Evolutionary conservation across 2,329 filamentous ascomycete genomes (phyloP).

Genomic region (Hymenotorrendiella dingleyae): DNA sequence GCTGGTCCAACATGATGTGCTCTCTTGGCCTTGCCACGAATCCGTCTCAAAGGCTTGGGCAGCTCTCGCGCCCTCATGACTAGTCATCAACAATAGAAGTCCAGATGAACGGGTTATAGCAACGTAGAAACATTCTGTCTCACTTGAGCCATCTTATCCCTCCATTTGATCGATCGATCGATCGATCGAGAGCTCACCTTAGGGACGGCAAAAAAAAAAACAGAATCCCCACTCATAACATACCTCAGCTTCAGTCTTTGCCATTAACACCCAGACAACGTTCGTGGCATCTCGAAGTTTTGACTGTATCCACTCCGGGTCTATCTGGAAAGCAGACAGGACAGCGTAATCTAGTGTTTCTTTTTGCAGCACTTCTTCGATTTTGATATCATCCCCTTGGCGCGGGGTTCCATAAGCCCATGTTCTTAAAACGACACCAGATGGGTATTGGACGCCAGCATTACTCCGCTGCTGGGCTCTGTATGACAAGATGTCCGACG

Average conservation of each 20-base stretch:
- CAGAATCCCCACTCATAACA: no score
- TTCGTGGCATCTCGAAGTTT: conserved; percentile 63
- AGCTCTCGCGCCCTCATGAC: no score
- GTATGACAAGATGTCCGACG: conserved; percentile 1
- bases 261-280: conserved; percentile 55
- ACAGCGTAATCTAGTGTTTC: conserved; percentile 68
- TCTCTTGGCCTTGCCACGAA: no score
- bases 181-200: no score
- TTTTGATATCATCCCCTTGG: conserved; percentile 67
- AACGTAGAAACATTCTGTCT: no score
- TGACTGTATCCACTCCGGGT: conserved; percentile 47
- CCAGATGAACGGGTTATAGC: no score
- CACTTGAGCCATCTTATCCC: no score
- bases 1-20: no score
- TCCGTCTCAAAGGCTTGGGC: no score
- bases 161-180: no score
- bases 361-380: conserved; percentile 80
- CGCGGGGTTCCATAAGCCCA: conserved; percentile 62
- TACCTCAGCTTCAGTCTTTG: conserved; percentile 47
- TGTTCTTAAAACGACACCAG: conserved; percentile 74
- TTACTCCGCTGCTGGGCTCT: background rate
- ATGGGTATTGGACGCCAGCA: conserved; percentile 27
- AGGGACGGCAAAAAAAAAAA: no score
- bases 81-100: no score
- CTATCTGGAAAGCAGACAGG: conserved; percentile 82